phyloP scores from a whole-genome alignment of 1,284 basidiomycete genomes.

The Ceratobasidium papillatum region DNA sequence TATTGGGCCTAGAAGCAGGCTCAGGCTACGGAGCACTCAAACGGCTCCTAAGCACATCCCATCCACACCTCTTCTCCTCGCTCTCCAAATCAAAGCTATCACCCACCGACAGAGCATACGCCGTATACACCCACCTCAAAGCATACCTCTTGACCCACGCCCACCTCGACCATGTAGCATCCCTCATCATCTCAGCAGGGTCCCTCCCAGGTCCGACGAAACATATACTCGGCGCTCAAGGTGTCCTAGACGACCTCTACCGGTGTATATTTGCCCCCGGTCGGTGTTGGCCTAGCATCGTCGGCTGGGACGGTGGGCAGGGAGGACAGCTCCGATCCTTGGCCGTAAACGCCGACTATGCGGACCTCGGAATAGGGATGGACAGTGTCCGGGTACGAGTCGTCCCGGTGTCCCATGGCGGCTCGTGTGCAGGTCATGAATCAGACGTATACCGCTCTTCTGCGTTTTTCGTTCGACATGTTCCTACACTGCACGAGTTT shows the following conservation, averaged over 20 bases:
- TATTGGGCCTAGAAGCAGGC: constrained; percentile 43
- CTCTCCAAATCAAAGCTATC: constrained; percentile 60
- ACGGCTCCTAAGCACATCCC: constrained; percentile 6
- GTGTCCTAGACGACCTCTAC: constrained; percentile 73
- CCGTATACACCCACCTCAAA: constrained; percentile 37
- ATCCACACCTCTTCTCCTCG: constrained; percentile 26
- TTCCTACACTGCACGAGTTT: constrained; percentile 66
- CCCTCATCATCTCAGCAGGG: constrained; percentile 79
- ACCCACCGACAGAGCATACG: constrained; percentile 9
- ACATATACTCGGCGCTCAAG: constrained; percentile 67
- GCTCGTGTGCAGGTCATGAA: constrained; percentile 25
- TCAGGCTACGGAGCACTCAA: constrained; percentile 35
- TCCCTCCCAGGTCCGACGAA: constrained; percentile 69
- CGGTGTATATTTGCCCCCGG: constrained; percentile 75
- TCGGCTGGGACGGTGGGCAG: constrained; percentile 54
- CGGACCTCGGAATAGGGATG: constrained; percentile 3
- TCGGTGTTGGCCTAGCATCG: constrained; percentile 75
- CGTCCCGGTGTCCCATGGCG: constrained; percentile 76
- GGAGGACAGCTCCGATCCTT: constrained; percentile 22
- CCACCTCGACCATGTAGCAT: constrained; percentile 81
- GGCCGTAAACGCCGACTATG: constrained; percentile 28
- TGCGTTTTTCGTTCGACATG: constrained; percentile 79
- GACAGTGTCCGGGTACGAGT: constrained; percentile 67
- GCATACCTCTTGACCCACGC: constrained; percentile 79
- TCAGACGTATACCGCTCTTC: constrained; percentile 68